Percentiles rank a stretch among this genome's conserved stretches.
These are phyloP conservation scores for Penicillium silybi DNA, from an alignment of 495 filamentous ascomycete genomes.

Conservation along the genomic window DNA sequence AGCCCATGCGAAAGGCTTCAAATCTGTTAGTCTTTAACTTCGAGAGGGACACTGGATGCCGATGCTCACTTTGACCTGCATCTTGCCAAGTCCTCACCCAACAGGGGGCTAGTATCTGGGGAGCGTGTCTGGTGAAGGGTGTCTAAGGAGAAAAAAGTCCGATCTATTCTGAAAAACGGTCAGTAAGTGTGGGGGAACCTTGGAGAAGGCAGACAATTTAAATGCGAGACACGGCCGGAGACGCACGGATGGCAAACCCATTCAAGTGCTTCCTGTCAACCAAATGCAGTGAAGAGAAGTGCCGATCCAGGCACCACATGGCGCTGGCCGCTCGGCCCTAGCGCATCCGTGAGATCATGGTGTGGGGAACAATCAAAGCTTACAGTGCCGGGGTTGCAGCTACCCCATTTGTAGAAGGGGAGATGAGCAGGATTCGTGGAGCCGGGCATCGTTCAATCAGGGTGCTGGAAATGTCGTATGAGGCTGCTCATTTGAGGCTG, in stretches of 20 bases:
- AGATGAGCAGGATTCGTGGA: conserved; percentile 4
- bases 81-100: conserved; percentile 9
- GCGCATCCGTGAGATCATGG: conserved; percentile 3
- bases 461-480: conserved; percentile 14
- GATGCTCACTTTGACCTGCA: conserved; percentile 21
- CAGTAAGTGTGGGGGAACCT: neutral
- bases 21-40: neutral
- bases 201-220: neutral
- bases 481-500: conserved; percentile 4
- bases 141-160: neutral
- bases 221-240: neutral
- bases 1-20: conserved; percentile 8
- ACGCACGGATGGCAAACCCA: neutral
- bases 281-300: conserved; percentile 1
- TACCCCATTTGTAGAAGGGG: conserved; percentile 1
- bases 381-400: neutral
- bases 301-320: conserved; percentile 20
- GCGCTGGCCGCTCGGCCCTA: conserved; percentile 7
- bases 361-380: conserved; percentile 21
- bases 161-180: neutral
- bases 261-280: conserved; percentile 1
- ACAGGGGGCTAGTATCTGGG: neutral
- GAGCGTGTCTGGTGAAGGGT: neutral
- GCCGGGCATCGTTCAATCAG: conserved; percentile 1
- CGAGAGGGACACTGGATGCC: neutral